Conservation (phyloP, 495 filamentous ascomycete species). For the Massariosphaeria phaeospora region DNA sequence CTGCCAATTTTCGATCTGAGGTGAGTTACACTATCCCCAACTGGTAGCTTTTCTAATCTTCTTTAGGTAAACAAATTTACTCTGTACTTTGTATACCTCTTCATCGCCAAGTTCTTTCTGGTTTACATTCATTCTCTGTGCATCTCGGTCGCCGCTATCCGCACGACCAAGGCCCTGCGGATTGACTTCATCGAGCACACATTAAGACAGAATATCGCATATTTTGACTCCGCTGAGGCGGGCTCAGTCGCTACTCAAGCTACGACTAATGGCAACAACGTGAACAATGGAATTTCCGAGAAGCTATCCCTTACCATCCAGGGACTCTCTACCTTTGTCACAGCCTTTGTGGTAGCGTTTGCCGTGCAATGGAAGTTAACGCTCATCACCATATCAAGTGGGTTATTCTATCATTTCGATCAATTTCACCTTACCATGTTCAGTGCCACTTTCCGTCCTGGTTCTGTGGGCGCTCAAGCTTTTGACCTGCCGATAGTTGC, state of each 20-base stretch:
- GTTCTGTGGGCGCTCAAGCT: too few species aligned
- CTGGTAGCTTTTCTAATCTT: too few species aligned
- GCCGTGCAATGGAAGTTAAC: constrained; percentile 47
- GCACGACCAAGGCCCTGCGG: constrained; percentile 77
- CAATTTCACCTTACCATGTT: too few species aligned
- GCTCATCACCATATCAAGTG: constrained; percentile 54
- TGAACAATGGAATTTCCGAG: constrained; percentile 40
- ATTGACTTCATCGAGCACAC: constrained; percentile 77
- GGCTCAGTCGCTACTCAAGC: constrained; percentile 90
- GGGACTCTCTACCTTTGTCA: constrained; percentile 34
- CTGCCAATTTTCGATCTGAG: constrained; percentile 31
- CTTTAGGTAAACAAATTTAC: too few species aligned
- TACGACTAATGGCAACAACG: constrained; percentile 63
- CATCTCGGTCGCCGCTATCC: constrained; percentile 43
- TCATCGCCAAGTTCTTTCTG: constrained; percentile 38
- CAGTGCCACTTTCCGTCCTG: too few species aligned
- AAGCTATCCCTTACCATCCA: constrained; percentile 39
- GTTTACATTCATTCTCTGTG: constrained; percentile 35
- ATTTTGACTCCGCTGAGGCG: constrained; percentile 86
- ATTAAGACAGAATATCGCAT: constrained; percentile 83
- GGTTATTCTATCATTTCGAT: too few species aligned
- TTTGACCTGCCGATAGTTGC: too few species aligned
- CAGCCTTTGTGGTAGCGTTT: constrained; percentile 40
- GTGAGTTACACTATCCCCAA: too few species aligned
- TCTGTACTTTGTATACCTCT: constrained; percentile 45